Base-by-base conservation (phyloP, 164 flowering plant genomes). In the Piper betle region DNA sequence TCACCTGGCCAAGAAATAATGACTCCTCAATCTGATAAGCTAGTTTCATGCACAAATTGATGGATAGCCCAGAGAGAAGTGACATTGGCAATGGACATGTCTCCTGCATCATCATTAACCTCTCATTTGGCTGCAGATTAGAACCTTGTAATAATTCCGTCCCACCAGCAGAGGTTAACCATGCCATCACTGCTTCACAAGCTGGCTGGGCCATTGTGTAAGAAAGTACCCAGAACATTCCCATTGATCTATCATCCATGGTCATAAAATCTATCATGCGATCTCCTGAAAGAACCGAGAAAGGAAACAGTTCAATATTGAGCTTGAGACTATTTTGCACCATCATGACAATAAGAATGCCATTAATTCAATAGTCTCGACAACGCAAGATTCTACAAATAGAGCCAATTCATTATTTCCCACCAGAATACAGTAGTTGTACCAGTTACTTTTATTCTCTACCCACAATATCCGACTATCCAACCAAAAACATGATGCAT, bases 221-320 rank as follows among this genome's bases (percentile, higher is more conserved):
- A 39, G 96, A 91, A 64, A 94, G 91, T 63, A 94, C 97, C 99
- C 99, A 94, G 81, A 91, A 91, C 99, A 94, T 91, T 60, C 99
- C 99, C 75, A 83, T 74, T 64, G 99, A 86, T 65, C 90, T 79
- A 41, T 91, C 97, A 78, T 94, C 97, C 89, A 94, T 76, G 73
- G 79, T 88, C 87, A 82, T 81, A 69, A 79, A 86, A 60, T 94
- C 96, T 81, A 90, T 74, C 80, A 83, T 80, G 5, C 91, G 83
- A 46, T 94, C 99, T 60, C 96, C 99, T 94, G 73, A 62, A 66
- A 56, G 11, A 58, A 43, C 1, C 1, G 10, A 53, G 20, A 15
- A n/a, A 53, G 33, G n/a, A n/a, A 20, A 17, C 19, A 41, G 4
- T 9, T 4, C 9, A 41, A 41, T 4, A 41, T 41, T 41, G 43